These are phyloP conservation scores for Calonectria pauciramosa DNA, from an alignment of 2,329 filamentous ascomycete species.

Conservation along the genomic window DNA sequence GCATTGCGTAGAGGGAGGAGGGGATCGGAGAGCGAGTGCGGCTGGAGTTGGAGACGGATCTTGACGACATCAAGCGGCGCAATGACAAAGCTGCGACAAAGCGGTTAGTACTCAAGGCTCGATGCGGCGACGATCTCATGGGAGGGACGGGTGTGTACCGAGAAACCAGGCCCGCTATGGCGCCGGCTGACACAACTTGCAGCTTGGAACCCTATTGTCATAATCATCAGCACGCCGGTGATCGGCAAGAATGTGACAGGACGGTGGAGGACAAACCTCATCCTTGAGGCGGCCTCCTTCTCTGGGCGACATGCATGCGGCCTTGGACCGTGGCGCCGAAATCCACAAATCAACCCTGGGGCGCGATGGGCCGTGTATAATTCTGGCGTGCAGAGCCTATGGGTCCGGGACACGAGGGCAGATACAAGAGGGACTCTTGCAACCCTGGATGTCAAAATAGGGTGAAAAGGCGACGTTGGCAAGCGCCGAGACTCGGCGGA, in stretches of 20 bases:
- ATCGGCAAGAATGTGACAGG: neutral
- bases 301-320: constrained; percentile 54
- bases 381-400: neutral
- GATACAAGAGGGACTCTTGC: neutral
- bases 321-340: constrained; percentile 33
- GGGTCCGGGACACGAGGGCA: neutral
- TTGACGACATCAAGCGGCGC: constrained; percentile 98
- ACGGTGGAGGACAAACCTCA: constrained; percentile 60
- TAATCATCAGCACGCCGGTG: constrained; percentile 24
- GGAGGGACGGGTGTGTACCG: constrained; percentile 69
- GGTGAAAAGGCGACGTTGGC: constrained; percentile 44
- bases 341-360: constrained; percentile 37
- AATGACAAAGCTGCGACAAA: constrained; percentile 80
- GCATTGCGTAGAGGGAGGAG: constrained; percentile 68
- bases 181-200: constrained; percentile 70
- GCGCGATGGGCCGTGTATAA: neutral
- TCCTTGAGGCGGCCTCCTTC: constrained; percentile 65
- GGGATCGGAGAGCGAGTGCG: constrained; percentile 85
- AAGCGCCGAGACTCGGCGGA: constrained; percentile 31
- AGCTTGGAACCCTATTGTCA: constrained; percentile 64
- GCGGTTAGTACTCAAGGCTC: constrained; percentile 29
- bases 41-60: constrained; percentile 95
- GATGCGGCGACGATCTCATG: neutral
- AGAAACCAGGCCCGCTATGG: constrained; percentile 85
- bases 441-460: constrained; percentile 52